Percentiles rank a stretch among this genome's conserved stretches.
phyloP scores from a whole-genome alignment of 2,329 filamentous ascomycete genomes.

The Tolypocladium inflatum region DNA sequence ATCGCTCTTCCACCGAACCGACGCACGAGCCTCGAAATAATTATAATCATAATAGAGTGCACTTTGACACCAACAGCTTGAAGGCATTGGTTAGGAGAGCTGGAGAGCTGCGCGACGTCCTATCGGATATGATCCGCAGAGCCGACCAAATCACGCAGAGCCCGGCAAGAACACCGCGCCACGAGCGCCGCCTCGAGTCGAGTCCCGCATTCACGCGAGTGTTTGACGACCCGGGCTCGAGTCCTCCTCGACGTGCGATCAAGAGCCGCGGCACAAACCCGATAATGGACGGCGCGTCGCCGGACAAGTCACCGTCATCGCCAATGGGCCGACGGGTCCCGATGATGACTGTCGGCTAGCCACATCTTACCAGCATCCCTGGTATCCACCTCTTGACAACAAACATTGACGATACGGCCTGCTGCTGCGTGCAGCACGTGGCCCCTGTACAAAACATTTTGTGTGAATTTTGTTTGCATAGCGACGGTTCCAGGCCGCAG shows the following conservation, averaged over 20 bases:
- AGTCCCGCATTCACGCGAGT: constrained; percentile 60
- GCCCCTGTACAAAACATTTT: constrained; percentile 17
- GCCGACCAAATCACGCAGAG: constrained; percentile 50
- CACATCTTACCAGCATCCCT: not conserved
- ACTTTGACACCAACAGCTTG: constrained; percentile 61
- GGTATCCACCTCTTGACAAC: no score
- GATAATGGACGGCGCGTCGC: constrained; percentile 36
- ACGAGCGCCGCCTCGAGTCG: constrained; percentile 37
- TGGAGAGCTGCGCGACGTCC: constrained; percentile 45
- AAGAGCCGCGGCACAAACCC: constrained; percentile 47
- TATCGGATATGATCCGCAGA: constrained; percentile 50
- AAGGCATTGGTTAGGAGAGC: constrained; percentile 56
- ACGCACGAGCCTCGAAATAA: constrained; percentile 17
- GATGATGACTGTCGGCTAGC: constrained; percentile 53
- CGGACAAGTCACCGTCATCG: constrained; percentile 42
- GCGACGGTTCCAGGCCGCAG: constrained; percentile 19
- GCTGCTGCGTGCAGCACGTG: not conserved
- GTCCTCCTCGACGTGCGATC: constrained; percentile 39
- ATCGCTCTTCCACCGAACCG: constrained; percentile 25
- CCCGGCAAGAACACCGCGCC: constrained; percentile 40
- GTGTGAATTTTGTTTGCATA: constrained; percentile 26
- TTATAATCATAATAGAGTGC: constrained; percentile 42
- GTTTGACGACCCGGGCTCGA: constrained; percentile 52
- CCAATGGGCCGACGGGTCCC: constrained; percentile 45
- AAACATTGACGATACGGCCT: not conserved